Conservation (phyloP, 2,329 filamentous ascomycete genomes). For the Alternaria alternata region DNA sequence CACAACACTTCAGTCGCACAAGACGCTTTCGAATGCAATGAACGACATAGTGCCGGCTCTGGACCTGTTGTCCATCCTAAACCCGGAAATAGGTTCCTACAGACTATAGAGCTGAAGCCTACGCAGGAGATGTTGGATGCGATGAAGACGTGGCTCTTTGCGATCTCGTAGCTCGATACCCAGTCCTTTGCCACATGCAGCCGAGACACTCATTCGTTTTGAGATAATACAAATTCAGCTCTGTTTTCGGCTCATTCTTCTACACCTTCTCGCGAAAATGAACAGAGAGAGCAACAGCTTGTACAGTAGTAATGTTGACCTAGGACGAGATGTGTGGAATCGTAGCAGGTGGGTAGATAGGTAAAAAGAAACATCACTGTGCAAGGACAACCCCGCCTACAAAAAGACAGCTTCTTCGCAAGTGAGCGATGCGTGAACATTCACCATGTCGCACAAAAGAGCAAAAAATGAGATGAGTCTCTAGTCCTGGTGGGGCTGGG, state of each 20-base stretch:
- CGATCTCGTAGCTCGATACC: too few relatives aligned
- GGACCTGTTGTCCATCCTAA: too few relatives aligned
- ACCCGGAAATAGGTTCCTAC: too few relatives aligned
- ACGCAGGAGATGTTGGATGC: too few relatives aligned
- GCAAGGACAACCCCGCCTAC: not conserved
- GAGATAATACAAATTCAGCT: too few relatives aligned
- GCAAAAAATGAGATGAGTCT: conserved; percentile 13
- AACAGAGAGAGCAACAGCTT: too few relatives aligned
- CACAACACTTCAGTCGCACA: not conserved
- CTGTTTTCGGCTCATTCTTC: too few relatives aligned
- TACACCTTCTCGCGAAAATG: too few relatives aligned
- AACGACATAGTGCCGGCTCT: not conserved
- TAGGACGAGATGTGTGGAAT: not conserved
- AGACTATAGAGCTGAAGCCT: too few relatives aligned
- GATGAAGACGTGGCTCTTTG: too few relatives aligned
- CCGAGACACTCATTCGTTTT: too few relatives aligned
- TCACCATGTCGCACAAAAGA: not conserved
- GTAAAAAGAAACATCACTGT: not conserved
- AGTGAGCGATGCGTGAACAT: not conserved
- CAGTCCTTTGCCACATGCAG: too few relatives aligned
- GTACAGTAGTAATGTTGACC: not conserved
- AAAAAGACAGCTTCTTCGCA: not conserved
- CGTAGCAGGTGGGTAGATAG: not conserved
- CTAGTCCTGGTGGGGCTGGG: conserved; percentile 21
- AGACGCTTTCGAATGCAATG: not conserved